Conservation (phyloP, 208 protist species). For the Wallacemonas collosoma region DNA sequence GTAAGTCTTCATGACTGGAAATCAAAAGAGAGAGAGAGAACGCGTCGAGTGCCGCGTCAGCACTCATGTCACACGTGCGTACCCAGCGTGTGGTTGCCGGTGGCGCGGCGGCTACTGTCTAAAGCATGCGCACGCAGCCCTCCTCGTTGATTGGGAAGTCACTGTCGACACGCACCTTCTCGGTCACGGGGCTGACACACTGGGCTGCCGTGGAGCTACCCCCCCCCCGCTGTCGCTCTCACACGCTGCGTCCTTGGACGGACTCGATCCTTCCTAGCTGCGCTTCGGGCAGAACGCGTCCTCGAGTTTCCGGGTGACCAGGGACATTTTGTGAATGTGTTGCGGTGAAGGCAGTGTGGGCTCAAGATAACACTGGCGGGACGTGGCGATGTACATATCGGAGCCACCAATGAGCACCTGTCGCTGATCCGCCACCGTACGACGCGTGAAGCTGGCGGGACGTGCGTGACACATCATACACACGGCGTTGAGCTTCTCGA, state of each 20-base stretch:
- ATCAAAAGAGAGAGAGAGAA: background rate
- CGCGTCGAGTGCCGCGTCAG: too few species aligned
- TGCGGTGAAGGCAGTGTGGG: conserved; percentile 26
- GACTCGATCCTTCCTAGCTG: background rate
- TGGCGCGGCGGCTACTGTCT: background rate
- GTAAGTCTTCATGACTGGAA: too few species aligned
- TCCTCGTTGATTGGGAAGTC: background rate
- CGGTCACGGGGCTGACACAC: conserved; percentile 5
- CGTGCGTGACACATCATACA: conserved; percentile 88
- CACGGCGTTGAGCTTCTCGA: conserved; percentile 93
- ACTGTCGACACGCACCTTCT: conserved; percentile 7
- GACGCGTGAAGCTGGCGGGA: conserved; percentile 86
- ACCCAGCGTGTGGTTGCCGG: too few species aligned
- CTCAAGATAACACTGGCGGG: conserved; percentile 78
- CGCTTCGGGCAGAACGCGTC: conserved; percentile 13
- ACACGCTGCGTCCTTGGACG: background rate
- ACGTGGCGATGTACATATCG: conserved; percentile 95
- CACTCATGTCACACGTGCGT: too few species aligned
- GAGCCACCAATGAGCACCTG: conserved; percentile 93
- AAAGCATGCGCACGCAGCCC: background rate
- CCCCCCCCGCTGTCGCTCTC: background rate
- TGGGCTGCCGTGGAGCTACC: background rate
- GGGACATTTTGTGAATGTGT: conserved; percentile 27
- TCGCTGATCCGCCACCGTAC: conserved; percentile 60
- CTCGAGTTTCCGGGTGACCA: conserved; percentile 40